Conservation (phyloP, 345 rosid species). For the Kernera saxatilis region DNA sequence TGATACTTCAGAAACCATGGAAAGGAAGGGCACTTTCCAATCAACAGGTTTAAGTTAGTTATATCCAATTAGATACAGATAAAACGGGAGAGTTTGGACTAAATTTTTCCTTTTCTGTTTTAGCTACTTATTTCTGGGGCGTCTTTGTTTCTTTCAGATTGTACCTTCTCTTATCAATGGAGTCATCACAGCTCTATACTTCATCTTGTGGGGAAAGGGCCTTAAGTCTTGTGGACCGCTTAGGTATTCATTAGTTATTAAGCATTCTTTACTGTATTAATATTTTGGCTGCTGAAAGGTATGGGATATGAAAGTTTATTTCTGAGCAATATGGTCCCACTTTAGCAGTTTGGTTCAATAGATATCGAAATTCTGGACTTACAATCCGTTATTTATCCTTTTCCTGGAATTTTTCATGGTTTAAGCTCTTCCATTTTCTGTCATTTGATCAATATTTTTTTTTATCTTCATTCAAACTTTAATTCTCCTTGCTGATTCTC, state of each 20-base stretch:
- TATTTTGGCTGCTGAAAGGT: background rate
- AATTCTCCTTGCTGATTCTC: background rate
- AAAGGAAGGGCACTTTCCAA: slow-evolving; percentile 88
- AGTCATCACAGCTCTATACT: slow-evolving; percentile 83
- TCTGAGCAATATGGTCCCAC: background rate
- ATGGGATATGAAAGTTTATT: background rate
- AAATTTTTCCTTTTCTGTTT: background rate
- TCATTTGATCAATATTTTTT: background rate
- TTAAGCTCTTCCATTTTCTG: background rate
- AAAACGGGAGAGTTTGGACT: background rate
- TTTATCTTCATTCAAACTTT: background rate
- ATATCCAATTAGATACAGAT: background rate
- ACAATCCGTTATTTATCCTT: too few relatives aligned
- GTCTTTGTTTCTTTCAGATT: slow-evolving; percentile 49
- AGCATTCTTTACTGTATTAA: background rate
- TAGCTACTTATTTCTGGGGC: background rate
- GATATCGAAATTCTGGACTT: background rate
- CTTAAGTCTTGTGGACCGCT: slow-evolving; percentile 89
- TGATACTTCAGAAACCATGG: slow-evolving; percentile 92
- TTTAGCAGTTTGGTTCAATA: background rate
- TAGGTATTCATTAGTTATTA: slow-evolving; percentile 48
- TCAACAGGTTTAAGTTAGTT: slow-evolving; percentile 56
- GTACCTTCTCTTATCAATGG: slow-evolving; percentile 94
- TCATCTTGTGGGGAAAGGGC: slow-evolving; percentile 93
- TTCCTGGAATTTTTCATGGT: too few relatives aligned